Percentiles rank a stretch among this genome's conserved stretches.
Evolutionary conservation across 176 grass and related monocot genomes (phyloP).

Genomic region (Avena sativa): DNA sequence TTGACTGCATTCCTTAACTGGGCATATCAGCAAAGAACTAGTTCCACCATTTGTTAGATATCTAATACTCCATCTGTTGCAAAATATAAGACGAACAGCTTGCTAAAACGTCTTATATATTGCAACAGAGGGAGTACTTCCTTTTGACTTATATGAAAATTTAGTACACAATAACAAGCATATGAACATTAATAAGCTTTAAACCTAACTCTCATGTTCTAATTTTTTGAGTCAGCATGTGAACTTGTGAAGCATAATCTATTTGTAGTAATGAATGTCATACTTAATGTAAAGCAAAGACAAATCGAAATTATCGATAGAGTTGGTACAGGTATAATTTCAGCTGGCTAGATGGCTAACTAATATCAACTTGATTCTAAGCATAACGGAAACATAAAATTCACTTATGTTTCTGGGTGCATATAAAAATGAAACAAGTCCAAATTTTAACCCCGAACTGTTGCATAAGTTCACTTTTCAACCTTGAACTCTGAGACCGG

Average conservation of each 20-base stretch:
- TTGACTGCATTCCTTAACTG: neutral
- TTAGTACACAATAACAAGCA: neutral
- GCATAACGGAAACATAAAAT: neutral
- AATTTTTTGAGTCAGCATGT: constrained; percentile 8
- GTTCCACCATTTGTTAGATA: neutral
- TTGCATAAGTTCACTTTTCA: neutral
- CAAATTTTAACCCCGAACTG: constrained; percentile 1
- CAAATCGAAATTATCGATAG: neutral
- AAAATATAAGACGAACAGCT: no score
- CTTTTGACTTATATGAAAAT: constrained; percentile 1
- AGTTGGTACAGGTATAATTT: neutral
- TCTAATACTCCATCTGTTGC: neutral
- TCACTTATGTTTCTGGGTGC: neutral
- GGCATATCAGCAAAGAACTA: neutral
- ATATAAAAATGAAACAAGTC: neutral
- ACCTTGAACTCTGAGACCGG: neutral
- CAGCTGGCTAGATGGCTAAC: neutral
- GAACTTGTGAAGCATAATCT: neutral
- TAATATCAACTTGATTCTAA: neutral
- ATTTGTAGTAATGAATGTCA: constrained; percentile 2
- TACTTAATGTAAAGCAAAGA: neutral
- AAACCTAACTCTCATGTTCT: constrained; percentile 16
- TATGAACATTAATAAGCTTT: constrained; percentile 18
- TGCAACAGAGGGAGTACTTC: no score
- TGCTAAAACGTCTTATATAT: no score